These are phyloP conservation scores for Metarhizium rileyi DNA, from an alignment of 2,329 filamentous ascomycete species.

Conservation along the genomic window DNA sequence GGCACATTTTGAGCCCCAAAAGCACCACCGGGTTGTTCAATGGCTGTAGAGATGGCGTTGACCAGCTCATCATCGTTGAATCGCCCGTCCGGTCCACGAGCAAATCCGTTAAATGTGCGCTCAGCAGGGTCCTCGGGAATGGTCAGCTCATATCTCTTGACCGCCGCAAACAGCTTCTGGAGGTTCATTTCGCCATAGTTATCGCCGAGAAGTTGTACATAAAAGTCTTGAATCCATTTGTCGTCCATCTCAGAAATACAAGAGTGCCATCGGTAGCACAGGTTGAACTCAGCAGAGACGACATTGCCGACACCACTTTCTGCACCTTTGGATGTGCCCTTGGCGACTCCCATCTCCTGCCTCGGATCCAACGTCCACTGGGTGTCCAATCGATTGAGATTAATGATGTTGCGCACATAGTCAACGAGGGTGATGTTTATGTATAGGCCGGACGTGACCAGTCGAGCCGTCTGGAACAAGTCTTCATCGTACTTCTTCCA, in stretches of 20 bases:
- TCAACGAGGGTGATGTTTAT: constrained; percentile 71
- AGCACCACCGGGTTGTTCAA: constrained; percentile 67
- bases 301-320: constrained; percentile 70
- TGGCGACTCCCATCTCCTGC: constrained; percentile 50
- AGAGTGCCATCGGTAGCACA: constrained; percentile 83
- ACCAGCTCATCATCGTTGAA: constrained; percentile 71
- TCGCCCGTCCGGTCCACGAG: constrained; percentile 55
- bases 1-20: constrained; percentile 70
- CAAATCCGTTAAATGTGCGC: constrained; percentile 57
- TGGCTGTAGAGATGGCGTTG: constrained; percentile 53
- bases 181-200: constrained; percentile 48
- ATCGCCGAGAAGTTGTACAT: constrained; percentile 45
- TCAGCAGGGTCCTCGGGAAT: constrained; percentile 58
- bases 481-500: constrained; percentile 69
- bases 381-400: constrained; percentile 47
- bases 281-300: constrained; percentile 81
- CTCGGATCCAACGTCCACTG: constrained; percentile 77
- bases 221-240: constrained; percentile 67
- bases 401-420: constrained; percentile 70
- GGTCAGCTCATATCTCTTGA: constrained; percentile 51
- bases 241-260: constrained; percentile 64
- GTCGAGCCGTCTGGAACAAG: constrained; percentile 66
- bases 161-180: constrained; percentile 50
- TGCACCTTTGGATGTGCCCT: constrained; percentile 44
- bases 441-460: constrained; percentile 67